Percentiles rank a stretch among this genome's conserved stretches.
Evolutionary conservation across 2,329 filamentous ascomycete species (phyloP).

Genomic region (Alternaria panax): DNA sequence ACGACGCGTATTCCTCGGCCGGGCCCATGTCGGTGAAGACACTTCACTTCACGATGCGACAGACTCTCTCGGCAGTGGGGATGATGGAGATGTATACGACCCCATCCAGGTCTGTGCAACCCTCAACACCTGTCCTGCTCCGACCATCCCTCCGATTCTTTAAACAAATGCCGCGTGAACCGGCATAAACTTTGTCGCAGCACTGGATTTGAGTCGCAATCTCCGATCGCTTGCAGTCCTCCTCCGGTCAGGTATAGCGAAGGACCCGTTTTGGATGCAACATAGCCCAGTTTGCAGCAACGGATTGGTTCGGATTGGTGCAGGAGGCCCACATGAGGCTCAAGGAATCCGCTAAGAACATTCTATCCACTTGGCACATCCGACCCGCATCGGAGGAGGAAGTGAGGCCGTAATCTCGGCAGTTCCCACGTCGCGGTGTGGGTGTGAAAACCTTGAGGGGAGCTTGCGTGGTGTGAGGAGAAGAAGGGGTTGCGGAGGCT

Average conservation of each 20-base stretch:
- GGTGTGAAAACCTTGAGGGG: conserved; percentile 9
- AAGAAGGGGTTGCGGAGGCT: conserved; percentile 14
- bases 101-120: conserved; percentile 17
- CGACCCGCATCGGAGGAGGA: conserved; percentile 10
- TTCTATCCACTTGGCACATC: conserved; percentile 8
- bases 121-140: conserved; percentile 13
- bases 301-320: conserved; percentile 8
- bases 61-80: conserved; percentile 19
- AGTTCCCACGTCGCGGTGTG: conserved; percentile 13
- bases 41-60: conserved; percentile 8
- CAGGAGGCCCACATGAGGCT: conserved; percentile 16
- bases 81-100: conserved; percentile 6
- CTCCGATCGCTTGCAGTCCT: conserved; percentile 6
- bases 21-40: conserved; percentile 15
- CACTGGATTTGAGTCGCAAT: conserved; percentile 8
- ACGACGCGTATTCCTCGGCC: conserved; percentile 5
- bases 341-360: conserved; percentile 18
- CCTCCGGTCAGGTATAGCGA: neutral
- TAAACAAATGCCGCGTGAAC: conserved; percentile 17
- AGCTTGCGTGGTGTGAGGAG: conserved; percentile 11
- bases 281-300: conserved; percentile 9
- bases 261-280: conserved; percentile 9
- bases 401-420: conserved; percentile 10
- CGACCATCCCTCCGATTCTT: conserved; percentile 18
- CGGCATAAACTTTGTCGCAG: conserved; percentile 7